Conservation (phyloP, 73 alveolate species). For the Halteria grandinella region DNA sequence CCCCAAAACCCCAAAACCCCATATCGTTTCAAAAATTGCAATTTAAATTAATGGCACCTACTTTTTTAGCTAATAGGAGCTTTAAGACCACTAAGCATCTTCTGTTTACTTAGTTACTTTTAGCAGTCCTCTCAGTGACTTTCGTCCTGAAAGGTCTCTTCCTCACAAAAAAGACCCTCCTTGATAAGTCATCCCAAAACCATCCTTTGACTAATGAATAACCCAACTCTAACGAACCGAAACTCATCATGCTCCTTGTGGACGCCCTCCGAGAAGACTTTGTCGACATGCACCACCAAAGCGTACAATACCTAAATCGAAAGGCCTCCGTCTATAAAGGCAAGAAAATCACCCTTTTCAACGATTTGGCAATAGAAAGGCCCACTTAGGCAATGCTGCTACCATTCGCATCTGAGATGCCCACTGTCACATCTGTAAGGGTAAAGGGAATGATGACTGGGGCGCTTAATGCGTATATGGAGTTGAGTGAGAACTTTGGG, state of each 20-base stretch:
- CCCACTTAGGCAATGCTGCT: not conserved
- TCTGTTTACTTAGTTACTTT: too few relatives aligned
- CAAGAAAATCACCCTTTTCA: not conserved
- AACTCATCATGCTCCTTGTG: not conserved
- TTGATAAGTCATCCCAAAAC: not conserved
- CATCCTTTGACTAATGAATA: too few relatives aligned
- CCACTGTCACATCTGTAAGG: slow-evolving; percentile 64
- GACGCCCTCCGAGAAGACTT: slow-evolving; percentile 37
- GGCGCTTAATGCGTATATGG: slow-evolving; percentile 65
- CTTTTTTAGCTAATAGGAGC: too few relatives aligned
- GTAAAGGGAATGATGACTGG: slow-evolving; percentile 62
- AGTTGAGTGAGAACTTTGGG: slow-evolving; percentile 53
- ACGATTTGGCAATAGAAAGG: not conserved
- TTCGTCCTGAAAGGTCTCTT: not conserved
- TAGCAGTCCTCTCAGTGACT: not conserved
- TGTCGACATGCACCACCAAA: not conserved
- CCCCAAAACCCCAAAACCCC: slow-evolving; percentile 1
- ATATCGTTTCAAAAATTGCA: too few relatives aligned
- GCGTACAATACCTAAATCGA: not conserved
- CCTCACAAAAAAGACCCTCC: not conserved
- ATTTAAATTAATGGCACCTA: not conserved
- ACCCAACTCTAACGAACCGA: not conserved
- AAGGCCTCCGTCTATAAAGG: not conserved
- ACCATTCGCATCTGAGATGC: not conserved
- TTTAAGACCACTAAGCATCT: too few relatives aligned